Base-by-base conservation (phyloP, 129 eudicot species). In the Escallonia rubra region DNA sequence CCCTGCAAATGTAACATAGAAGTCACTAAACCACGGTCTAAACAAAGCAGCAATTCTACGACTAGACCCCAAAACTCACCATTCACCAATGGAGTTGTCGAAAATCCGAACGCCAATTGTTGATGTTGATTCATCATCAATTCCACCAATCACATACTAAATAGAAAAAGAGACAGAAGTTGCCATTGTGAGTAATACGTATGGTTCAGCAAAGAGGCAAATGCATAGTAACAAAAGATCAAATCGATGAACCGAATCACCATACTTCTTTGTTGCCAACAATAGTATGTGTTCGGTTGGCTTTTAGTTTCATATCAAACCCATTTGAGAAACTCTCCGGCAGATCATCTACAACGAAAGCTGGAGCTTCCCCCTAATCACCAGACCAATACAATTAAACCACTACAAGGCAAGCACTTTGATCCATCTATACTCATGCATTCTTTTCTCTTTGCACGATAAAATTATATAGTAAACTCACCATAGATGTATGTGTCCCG, bases 341-440 rank as follows among this genome's bases (percentile, higher is more conserved):
- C 58, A 80, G 66, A 74, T 83, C 93, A 74, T 86, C 95, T 38
- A 43, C 78, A 72, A 77, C 41, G 70, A 82, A 81, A 74, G 88
- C 96, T 65, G 98, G 91, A 67, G 95, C 98, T 75, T 91, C 95
- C 41, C 98, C 98, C 98, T 88, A 76, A 73, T 67, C 2, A 77
- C 63, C 64, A 81, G 5, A 68, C 34, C 12, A 40, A 65, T 59
- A 63, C 45, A 7, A 10, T 62, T 47, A 69, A 64, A 77, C 59
- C 54, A 64, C 5, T 43, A 80, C 57, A 64, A 58, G 14, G 8
- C 12, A 40, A 43, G 57, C 59, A 74, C 39, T 64, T 47, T 41
- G 52, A 41, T 41, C 13, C 57, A 72, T 45, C 43, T 12, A 59
- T 67, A 48, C 44, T 46, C 57, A 52, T 52, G n/a, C 12, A 68